A percentile compares a stretch with the other conserved stretches of the same genome.
phyloP scores from a whole-genome alignment of 305 asterid genomes.

The Fraxinus platypoda region DNA sequence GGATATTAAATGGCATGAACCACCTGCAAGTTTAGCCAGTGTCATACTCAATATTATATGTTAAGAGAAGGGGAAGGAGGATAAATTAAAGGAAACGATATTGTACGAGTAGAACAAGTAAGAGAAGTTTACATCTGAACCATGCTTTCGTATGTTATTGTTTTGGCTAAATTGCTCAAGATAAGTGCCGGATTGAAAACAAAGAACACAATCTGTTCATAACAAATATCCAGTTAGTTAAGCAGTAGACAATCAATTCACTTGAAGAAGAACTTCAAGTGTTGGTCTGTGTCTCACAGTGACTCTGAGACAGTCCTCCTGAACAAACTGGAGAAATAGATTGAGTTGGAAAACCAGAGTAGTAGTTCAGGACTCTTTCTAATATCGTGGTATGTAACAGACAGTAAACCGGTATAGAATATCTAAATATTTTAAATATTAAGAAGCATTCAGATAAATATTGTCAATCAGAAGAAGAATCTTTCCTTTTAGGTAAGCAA shows the following conservation, averaged over 20 bases:
- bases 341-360: background rate
- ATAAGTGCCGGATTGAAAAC: slow-evolving; percentile 81
- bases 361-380: background rate
- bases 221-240: background rate
- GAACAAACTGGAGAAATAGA: background rate
- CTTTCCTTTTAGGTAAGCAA: background rate
- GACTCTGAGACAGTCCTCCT: background rate
- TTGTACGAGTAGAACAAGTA: background rate
- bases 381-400: background rate
- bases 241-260: background rate
- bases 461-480: background rate
- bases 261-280: background rate
- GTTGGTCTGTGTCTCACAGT: background rate
- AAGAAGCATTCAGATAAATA: background rate
- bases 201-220: slow-evolving; percentile 61
- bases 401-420: background rate
- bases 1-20: slow-evolving; percentile 92
- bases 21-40: slow-evolving; percentile 50
- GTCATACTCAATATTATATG: background rate
- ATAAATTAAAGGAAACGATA: background rate
- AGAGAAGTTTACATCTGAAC: slow-evolving; percentile 54
- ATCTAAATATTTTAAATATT: background rate
- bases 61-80: slow-evolving; percentile 4
- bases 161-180: slow-evolving; percentile 75
- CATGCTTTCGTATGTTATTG: slow-evolving; percentile 77